Base-by-base conservation (phyloP, 768 basidiomycete genomes). In the Cubamyces lactineus region DNA sequence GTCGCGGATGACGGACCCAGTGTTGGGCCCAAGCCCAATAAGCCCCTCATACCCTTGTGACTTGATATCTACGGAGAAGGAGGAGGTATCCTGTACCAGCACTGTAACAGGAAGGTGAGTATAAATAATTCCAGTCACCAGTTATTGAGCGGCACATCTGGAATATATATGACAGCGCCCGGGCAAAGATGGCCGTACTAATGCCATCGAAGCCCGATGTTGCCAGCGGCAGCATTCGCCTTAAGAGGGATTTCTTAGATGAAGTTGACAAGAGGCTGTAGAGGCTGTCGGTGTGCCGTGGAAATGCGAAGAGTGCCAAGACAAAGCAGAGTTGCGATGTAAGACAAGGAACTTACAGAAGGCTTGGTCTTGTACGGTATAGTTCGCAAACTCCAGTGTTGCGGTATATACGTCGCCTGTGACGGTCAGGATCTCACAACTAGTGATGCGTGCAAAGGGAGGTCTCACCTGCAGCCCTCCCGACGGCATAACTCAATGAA, bases 21-120 rank as follows among this genome's bases (percentile, higher is more conserved):
- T 73, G 75, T 89, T 89, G 30, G 90, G 90, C n/a, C 91, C 91
- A 17, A 92, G 82, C 23, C 91, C 91, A 28, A 92, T 76, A 19
- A 92, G 82, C 42, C 91, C 91, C 59, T 86, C 81, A 65, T 85
- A 88, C 0, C 85, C 87, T 69, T 89, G 83, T 2, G 79, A 51
- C 39, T 80, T 74, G 68, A 88, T 85, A 66, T 89, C 74, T 16
- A 80, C 73, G 5, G 87, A 83, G 72, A 92, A 91, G 11, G 82
- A 78, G 46, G 82, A 84, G 4, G 86, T 84, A 66, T 91, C 79
- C 2, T 77, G 68, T 38, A 90, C 89, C 26, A 86, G 78, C 41
- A 91, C 89, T 91, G 66, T 7, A 23, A 38, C 26, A 11, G 1
- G 5, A 34, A 30, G 9, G 41, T 67, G 2, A 63, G 61, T 23